These are phyloP conservation scores for Pichia insulana DNA, from an alignment of 805 yeast species.

Conservation along the genomic window DNA sequence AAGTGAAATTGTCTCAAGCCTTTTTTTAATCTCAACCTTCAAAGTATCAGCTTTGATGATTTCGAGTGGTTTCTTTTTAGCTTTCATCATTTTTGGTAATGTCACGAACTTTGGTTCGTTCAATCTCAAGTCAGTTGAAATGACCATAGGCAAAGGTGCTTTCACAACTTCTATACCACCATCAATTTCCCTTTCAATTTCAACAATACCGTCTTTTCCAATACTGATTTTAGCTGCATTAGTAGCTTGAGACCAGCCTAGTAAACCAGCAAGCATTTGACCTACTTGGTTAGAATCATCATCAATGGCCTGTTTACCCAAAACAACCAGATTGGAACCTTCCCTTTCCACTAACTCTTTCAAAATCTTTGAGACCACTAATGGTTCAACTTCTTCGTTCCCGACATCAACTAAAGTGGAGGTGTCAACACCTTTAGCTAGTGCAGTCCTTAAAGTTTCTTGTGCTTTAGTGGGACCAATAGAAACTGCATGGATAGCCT, in stretches of 20 bases:
- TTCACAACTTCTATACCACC: slow-evolving; percentile 84
- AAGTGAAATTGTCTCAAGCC: slow-evolving; percentile 62
- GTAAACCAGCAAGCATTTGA: slow-evolving; percentile 88
- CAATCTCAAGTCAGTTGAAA: slow-evolving; percentile 88
- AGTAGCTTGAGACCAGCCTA: slow-evolving; percentile 96
- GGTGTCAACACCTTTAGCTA: slow-evolving; percentile 91
- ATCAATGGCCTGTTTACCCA: slow-evolving; percentile 97
- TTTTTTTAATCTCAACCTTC: slow-evolving; percentile 53
- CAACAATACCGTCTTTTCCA: slow-evolving; percentile 41
- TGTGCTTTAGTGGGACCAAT: slow-evolving; percentile 83
- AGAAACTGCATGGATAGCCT: slow-evolving; percentile 80
- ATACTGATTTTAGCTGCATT: slow-evolving; percentile 81
- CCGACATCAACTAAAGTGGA: slow-evolving; percentile 77
- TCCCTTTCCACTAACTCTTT: slow-evolving; percentile 63
- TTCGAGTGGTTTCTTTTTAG: slow-evolving; percentile 89
- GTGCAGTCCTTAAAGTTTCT: slow-evolving; percentile 78
- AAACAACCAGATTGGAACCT: slow-evolving; percentile 66
- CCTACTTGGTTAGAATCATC: slow-evolving; percentile 94
- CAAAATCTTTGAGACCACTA: slow-evolving; percentile 81
- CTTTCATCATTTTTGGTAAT: slow-evolving; percentile 95
- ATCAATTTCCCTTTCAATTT: slow-evolving; percentile 87
- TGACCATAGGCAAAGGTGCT: slow-evolving; percentile 72
- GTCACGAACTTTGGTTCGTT: slow-evolving; percentile 96
- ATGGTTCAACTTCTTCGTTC: slow-evolving; percentile 66
- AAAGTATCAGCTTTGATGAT: slow-evolving; percentile 56